Evolutionary conservation across 2,329 filamentous ascomycete genomes (phyloP), one percentile per base, ranked within the genome.

Genomic region (Drechslerella coelobrocha): DNA sequence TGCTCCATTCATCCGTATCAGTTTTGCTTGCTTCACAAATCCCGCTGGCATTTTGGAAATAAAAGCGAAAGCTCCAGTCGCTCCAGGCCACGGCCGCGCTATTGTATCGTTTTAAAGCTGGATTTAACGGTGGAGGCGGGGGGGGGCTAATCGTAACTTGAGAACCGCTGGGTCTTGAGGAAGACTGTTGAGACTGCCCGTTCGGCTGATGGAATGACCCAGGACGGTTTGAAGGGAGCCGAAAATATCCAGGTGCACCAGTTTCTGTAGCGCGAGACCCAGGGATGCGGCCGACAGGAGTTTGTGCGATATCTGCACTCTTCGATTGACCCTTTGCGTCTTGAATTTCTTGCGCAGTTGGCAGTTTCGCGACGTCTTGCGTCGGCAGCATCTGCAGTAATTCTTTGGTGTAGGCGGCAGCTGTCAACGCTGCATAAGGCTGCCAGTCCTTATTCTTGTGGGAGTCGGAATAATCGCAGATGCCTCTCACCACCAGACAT

Each of bases 401-500:
- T 34, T 56, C 52, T 17, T 56, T 56, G 6, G 52, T 19, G 21
- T 56, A 56, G 8, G 52, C 34, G 10, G 52, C 52, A 2, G 53
- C 53, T 17, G 39, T 21, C 7, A 47, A 12, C 12, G 53, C 37
- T 19, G 53, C 53, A 34, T 57, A 57, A 9, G 10, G 21, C 14
- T 57, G 53, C 53, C 53, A 57, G 6, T 23, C 23, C 27, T 57
- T 57, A 14, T 57, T 57, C n/a, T 57, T 57, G 26, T 57, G 53
- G 12, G 53, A 57, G 27, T 57, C 53, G n/a, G 21, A 27, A 19
- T 57, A 57, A 23, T 57, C 53, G 26, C 53, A 57, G 2, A 57
- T 47, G 17, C 53, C 53, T 23, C 53, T 12, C 1, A 57, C 17
- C 12, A 47, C 26, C 14, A 57, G 37, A 17, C 53, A 57, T 6